Evolutionary conservation across 352 stramenopile genomes (phyloP), one percentile per base, ranked within the genome.

Genomic region (Pythium dissimile): DNA sequence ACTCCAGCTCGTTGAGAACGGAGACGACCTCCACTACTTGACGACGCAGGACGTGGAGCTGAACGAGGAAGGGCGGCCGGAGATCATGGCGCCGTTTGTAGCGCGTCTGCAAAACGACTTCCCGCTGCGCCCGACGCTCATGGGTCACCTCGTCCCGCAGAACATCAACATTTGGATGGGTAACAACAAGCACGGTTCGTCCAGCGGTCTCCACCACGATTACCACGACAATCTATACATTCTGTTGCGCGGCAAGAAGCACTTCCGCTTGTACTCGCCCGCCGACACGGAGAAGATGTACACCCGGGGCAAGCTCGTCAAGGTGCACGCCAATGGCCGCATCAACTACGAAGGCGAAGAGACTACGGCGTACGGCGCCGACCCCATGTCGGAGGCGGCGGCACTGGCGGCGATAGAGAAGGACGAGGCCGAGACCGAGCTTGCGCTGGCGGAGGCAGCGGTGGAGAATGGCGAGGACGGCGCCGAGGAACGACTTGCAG

Each of bases 161-260:
- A 98, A 97, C 60, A 92, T 98, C 63, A 99, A 99, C 75, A 72
- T 99, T 51, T 99, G 97, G 97, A 97, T 98, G 81, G 95, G 96
- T 18, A 88, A 89, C 65, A 92, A 83, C 62, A 77, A 72, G 64
- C 76, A 82, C 38, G 85, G 80, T 10, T 93, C 80, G 23, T 95
- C 78, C 12, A 92, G 80, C 11, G 97, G 97, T 1, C 78, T 99
- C 30, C 97, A 99, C 73, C 97, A 99, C 64, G 97, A 99, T 71
- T 98, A 98, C 84, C 97, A 99, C 70, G 97, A 99, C 78, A 99
- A 99, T 66, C 64, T 99, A 24, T 99, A 99, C 74, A 84, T 98
- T 38, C 44, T 99, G 21, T 62, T 98, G 35, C 71, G 82, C 30
- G 97, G 97, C 21, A 83, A 73, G 47, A 99, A 99, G 73, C 73